Conservation (phyloP, 2,329 filamentous ascomycete species). For the Aspergillus novoparasiticus region DNA sequence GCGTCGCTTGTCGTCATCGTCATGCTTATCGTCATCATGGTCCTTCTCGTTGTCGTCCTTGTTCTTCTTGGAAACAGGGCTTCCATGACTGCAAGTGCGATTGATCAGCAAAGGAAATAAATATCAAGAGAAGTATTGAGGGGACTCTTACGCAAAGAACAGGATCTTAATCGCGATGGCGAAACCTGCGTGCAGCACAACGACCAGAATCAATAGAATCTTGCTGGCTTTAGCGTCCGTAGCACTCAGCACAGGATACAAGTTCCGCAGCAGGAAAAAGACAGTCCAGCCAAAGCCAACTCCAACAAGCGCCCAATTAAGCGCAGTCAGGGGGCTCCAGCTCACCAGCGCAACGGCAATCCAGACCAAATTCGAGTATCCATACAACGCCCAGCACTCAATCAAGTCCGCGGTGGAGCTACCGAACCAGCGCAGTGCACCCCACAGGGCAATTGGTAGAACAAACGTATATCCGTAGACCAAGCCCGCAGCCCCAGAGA, state of each 20-base stretch:
- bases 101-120: constrained; percentile 16
- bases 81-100: constrained; percentile 57
- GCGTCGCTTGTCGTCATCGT: constrained; percentile 30
- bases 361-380: constrained; percentile 97
- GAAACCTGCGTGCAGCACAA: constrained; percentile 84
- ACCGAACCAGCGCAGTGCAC: constrained; percentile 89
- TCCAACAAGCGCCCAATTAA: constrained; percentile 93
- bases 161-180: constrained; percentile 93
- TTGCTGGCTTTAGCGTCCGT: constrained; percentile 92
- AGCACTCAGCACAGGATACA: constrained; percentile 88
- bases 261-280: constrained; percentile 78
- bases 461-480: constrained; percentile 94
- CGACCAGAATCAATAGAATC: constrained; percentile 78
- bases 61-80: constrained; percentile 56
- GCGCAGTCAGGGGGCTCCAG: constrained; percentile 80
- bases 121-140: neutral
- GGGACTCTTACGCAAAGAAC: constrained; percentile 74
- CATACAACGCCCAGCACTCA: constrained; percentile 94
- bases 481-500: constrained; percentile 87
- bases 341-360: constrained; percentile 89
- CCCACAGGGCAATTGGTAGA: constrained; percentile 83
- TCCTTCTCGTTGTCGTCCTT: constrained; percentile 33
- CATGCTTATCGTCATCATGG: constrained; percentile 27
- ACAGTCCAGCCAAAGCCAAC: constrained; percentile 83
- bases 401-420: constrained; percentile 90